Base-by-base conservation (phyloP, 768 basidiomycete species). In the Pisolithus sp. region DNA sequence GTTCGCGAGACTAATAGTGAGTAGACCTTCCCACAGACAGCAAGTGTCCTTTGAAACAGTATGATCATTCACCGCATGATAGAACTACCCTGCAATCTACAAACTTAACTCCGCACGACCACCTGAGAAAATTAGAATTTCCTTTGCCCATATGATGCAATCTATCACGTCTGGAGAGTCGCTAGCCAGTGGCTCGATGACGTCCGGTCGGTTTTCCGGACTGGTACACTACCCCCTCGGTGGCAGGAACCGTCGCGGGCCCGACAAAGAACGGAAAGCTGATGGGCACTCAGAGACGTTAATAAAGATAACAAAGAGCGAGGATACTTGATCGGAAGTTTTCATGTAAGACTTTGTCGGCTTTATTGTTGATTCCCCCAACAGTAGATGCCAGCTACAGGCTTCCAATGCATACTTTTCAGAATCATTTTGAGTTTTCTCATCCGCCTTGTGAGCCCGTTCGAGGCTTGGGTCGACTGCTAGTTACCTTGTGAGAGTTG, bases 241-340 rank as follows among this genome's bases (percentile, higher is more conserved):
- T 49, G 46, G 67, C 68, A 73, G 75, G 72, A 80, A 76, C 77
- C 72, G 71, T 61, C 60, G 56, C 51, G 53, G 55, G 53, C 59
- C 59, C 61, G 56, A 73, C 69, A 73, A 74, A 80, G 79, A 80
- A 80, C 78, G 78, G 78, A 80, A 77, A 80, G 73, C 79, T 80
- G 78, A 80, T 66, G 68, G 66, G 64, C 51, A 53, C 40, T 18
- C 3, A 13, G 43, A 28, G 24, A n/a, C 18, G 43, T 12, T 18
- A 18, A 28, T 45, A 4, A 9, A 23, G 12, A 24, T 24, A 24
- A 26, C 3, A 30, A 13, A n/a, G 26, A 30, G 15, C 26, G 31
- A 13, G 34, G 15, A 30, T 28, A 45, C 28, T 17, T 5, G 23
- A 45, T 45, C 28, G 43, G 28, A 30, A 45, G n/a, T 4, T 24